phyloP scores from a whole-genome alignment of 2,329 filamentous ascomycete genomes.

The Leptodontidium sp. region DNA sequence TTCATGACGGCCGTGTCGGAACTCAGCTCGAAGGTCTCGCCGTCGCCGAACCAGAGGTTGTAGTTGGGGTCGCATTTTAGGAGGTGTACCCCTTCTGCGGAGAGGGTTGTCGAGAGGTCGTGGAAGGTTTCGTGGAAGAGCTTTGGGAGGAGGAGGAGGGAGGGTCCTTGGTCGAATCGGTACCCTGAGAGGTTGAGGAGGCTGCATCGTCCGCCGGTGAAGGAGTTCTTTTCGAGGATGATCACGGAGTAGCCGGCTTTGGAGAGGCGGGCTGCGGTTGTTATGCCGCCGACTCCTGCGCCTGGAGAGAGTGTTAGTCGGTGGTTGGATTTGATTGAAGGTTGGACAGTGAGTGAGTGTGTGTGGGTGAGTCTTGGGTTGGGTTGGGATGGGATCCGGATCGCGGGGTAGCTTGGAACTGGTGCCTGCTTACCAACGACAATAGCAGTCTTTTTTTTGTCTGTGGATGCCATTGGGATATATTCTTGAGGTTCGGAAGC shows the following conservation, averaged over 20 bases:
- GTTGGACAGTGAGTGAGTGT: not conserved
- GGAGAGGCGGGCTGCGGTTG: constrained; percentile 75
- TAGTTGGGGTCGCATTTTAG: constrained; percentile 81
- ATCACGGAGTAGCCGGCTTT: constrained; percentile 76
- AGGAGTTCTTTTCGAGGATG: constrained; percentile 79
- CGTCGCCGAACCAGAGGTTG: constrained; percentile 76
- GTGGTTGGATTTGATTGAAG: not conserved
- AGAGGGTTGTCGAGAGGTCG: constrained; percentile 72
- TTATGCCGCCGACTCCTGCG: constrained; percentile 75
- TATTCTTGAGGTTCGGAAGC: not conserved
- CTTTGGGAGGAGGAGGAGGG: constrained; percentile 74
- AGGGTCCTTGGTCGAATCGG: constrained; percentile 80
- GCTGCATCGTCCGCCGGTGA: constrained; percentile 76
- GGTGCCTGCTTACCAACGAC: constrained; percentile 56
- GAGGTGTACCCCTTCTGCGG: constrained; percentile 71
- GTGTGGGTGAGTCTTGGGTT: not conserved
- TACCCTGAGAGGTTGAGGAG: constrained; percentile 67
- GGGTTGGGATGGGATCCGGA: not conserved
- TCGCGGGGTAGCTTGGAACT: constrained; percentile 37
- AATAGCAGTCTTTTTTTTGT: constrained; percentile 55
- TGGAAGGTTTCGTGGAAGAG: constrained; percentile 74
- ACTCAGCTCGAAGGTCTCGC: constrained; percentile 67
- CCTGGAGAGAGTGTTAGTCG: constrained; percentile 53
- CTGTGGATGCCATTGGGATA: constrained; percentile 42
- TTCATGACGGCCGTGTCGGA: constrained; percentile 78